Base-by-base conservation (phyloP, 441 rosid genomes). In the Gossypium schwendimanii region DNA sequence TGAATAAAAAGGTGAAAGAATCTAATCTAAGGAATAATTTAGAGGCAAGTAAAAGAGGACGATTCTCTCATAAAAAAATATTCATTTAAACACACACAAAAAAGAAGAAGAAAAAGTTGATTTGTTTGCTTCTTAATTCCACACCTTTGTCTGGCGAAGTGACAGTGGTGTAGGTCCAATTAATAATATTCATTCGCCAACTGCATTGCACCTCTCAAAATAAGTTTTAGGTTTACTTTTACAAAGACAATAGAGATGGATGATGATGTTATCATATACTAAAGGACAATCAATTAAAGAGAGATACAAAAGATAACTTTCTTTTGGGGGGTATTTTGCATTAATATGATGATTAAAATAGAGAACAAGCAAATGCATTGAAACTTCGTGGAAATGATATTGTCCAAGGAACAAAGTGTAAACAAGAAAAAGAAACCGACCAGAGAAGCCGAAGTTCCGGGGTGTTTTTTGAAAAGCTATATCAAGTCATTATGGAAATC, bases 21-120 rank as follows among this genome's bases (percentile, higher is more conserved):
- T 77, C 79, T 74, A 60, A 79, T 71, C 78, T 74, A 70, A 66
- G 58, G 75, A 74, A 77, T 79, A 53, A 20, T 79, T 79, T 81
- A 76, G 69, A 63, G 77, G 72, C 73, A 18, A 71, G 45, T 59
- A 50, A 67, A 67, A 50, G 59, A 10, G 57, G 23, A 64, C 0
- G 79, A 62, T 66, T 78, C 83, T 62, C 62, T 59, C 59, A 53
- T 49, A 45, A 3, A 14, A 26, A 57, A 65, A 10, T 54, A 53
- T 58, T 24, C 47, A 53, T 15, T 28, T 6, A 68, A 53, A 68
- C 4, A 69, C 45, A 6, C 24, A 57, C 24, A 57, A 64, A 71
- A 20, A 26, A 3, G 31, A 26, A 26, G 31, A 26, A 23, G 33
- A 31, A 0, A 69, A 73, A 63, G 78, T 55, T 54, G 31, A 4